Evolutionary conservation across 2,329 filamentous ascomycete genomes (phyloP).

Genomic region (Scedosporium aurantiacum): DNA sequence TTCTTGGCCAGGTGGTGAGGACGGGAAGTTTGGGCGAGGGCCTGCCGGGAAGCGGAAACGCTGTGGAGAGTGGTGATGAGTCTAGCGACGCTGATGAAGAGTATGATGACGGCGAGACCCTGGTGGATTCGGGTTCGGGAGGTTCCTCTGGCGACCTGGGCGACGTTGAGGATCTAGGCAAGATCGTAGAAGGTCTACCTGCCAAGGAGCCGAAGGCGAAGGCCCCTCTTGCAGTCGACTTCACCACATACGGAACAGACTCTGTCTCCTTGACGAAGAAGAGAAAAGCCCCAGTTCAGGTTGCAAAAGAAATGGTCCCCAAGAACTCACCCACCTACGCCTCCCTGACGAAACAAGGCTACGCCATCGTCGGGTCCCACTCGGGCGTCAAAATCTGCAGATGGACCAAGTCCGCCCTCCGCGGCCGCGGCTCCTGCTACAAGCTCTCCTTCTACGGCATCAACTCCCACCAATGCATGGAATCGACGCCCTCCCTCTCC

Average conservation of each 20-base stretch:
- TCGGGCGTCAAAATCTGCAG: constrained; percentile 96
- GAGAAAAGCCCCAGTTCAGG: constrained; percentile 27
- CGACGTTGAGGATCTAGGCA: constrained; percentile 77
- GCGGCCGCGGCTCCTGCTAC: constrained; percentile 90
- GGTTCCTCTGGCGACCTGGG: constrained; percentile 37
- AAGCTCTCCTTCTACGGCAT: constrained; percentile 98
- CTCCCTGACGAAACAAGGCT: constrained; percentile 89
- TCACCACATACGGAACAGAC: constrained; percentile 57
- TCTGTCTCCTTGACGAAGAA: constrained; percentile 25
- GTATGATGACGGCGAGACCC: constrained; percentile 38
- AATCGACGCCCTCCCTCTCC: constrained; percentile 87
- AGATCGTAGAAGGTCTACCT: constrained; percentile 40
- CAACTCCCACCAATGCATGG: constrained; percentile 94
- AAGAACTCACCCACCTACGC: constrained; percentile 79
- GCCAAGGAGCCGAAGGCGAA: constrained; percentile 17
- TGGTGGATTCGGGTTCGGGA: constrained; percentile 25
- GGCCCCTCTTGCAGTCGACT: constrained; percentile 66
- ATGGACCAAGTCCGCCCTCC: constrained; percentile 94
- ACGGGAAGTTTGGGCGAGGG: constrained; percentile 51
- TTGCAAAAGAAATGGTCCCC: constrained; percentile 86
- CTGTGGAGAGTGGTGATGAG: constrained; percentile 67
- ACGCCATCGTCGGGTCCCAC: constrained; percentile 88
- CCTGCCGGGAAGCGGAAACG: constrained; percentile 69
- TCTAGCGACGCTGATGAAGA: constrained; percentile 31
- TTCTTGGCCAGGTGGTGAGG: constrained; percentile 52